Percentiles rank a stretch among this genome's conserved stretches.
Conservation (phyloP, 495 filamentous ascomycete genomes). For the Gamarada debralockiae region DNA sequence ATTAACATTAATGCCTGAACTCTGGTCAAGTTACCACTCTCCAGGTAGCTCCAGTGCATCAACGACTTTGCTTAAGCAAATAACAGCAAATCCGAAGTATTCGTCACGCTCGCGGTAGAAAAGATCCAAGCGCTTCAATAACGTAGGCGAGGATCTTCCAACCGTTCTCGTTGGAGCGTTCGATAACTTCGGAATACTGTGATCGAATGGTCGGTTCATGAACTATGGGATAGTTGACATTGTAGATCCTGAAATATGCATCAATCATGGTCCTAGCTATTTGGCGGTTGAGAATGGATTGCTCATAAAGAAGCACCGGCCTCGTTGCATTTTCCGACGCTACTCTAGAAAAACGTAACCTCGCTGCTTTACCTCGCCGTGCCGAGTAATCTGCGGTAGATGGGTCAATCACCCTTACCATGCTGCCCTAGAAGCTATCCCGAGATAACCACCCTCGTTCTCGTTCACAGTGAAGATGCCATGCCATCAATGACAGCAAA, state of each 20-base stretch:
- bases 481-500: no score
- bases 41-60: slow-evolving; percentile 31
- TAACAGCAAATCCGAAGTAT: slow-evolving; percentile 23
- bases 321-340: no score
- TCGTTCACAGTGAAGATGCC: no score
- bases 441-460: no score
- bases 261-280: no score
- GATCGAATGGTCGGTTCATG: slow-evolving; percentile 50
- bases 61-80: slow-evolving; percentile 44
- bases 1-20: slow-evolving; percentile 48
- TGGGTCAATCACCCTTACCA: no score
- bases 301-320: no score
- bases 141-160: slow-evolving; percentile 41
- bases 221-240: slow-evolving; percentile 50
- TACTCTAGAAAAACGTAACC: no score
- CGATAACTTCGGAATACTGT: slow-evolving; percentile 31
- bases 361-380: no score
- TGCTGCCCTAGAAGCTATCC: no score
- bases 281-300: no score
- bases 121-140: slow-evolving; percentile 43
- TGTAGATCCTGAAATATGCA: slow-evolving; percentile 50
- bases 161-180: slow-evolving; percentile 31
- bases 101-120: not conserved
- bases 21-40: slow-evolving; percentile 46
- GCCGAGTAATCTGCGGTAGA: no score